Conservation (phyloP, 169 alveolate genomes). For the Eimeria praecox region DNA sequence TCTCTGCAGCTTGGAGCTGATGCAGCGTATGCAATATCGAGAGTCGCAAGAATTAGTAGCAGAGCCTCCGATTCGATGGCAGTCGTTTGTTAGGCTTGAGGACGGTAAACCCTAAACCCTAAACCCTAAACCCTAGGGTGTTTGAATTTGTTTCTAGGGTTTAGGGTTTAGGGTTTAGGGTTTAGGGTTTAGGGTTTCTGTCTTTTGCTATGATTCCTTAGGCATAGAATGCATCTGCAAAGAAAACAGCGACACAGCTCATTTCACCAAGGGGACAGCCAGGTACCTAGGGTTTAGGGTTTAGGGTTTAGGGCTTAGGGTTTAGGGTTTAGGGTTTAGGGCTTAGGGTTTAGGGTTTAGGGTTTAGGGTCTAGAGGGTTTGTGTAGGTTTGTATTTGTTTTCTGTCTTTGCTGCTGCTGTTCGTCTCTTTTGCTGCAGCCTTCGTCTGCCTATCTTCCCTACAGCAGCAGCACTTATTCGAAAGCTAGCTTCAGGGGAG, state of each 20-base stretch:
- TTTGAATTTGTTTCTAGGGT: too few relatives aligned
- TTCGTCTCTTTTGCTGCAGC: slow-evolving; percentile 30
- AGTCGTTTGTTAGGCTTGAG: slow-evolving; percentile 20
- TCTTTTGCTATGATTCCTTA: slow-evolving; percentile 8
- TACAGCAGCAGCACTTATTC: neutral
- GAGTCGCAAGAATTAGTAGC: neutral
- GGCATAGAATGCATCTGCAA: slow-evolving; percentile 1
- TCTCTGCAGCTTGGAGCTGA: neutral
- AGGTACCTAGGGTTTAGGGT: neutral
- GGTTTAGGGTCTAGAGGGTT: neutral
- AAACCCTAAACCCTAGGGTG: slow-evolving; percentile 3
- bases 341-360: neutral
- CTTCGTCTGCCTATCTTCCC: slow-evolving; percentile 41
- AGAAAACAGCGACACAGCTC: slow-evolving; percentile 16
- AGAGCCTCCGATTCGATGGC: slow-evolving; percentile 25
- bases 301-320: neutral
- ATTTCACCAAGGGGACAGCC: slow-evolving; percentile 15
- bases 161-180: too few relatives aligned
- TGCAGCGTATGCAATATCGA: neutral
- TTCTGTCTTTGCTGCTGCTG: neutral
- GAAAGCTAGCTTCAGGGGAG: neutral
- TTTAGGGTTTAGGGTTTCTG: too few relatives aligned
- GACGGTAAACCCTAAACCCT: slow-evolving; percentile 51
- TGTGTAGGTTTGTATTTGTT: neutral
- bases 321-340: neutral